These are phyloP conservation scores for Xenoacremonium recifei DNA, from an alignment of 2,329 filamentous ascomycete species.

Conservation along the genomic window DNA sequence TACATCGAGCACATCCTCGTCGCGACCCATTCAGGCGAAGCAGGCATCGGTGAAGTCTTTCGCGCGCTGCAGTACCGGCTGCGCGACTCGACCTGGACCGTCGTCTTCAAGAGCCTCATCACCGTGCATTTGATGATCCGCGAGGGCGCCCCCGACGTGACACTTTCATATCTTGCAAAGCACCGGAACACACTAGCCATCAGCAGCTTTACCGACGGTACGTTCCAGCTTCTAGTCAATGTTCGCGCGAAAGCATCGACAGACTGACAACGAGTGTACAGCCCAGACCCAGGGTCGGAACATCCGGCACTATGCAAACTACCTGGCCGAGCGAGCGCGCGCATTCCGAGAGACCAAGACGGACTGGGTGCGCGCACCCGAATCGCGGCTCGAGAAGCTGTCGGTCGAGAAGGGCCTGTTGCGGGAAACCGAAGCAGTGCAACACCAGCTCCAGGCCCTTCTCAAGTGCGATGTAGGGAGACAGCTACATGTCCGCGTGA, in stretches of 20 bases:
- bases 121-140: constrained; percentile 97
- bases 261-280: constrained; percentile 33
- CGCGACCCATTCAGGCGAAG: constrained; percentile 91
- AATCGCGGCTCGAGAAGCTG: constrained; percentile 79
- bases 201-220: constrained; percentile 89
- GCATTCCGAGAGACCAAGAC: constrained; percentile 81
- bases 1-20: constrained; percentile 98
- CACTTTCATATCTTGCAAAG: constrained; percentile 78
- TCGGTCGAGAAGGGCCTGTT: constrained; percentile 89
- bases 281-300: constrained; percentile 94
- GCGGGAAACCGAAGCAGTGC: constrained; percentile 86
- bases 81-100: constrained; percentile 98
- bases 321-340: constrained; percentile 77
- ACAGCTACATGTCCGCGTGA: neutral
- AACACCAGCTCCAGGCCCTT: constrained; percentile 81
- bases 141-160: constrained; percentile 87
- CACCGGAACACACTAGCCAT: constrained; percentile 83
- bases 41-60: constrained; percentile 93
- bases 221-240: constrained; percentile 30
- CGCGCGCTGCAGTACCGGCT: constrained; percentile 84
- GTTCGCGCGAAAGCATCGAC: neutral
- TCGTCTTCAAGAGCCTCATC: constrained; percentile 96
- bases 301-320: constrained; percentile 87
- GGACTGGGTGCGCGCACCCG: constrained; percentile 84
- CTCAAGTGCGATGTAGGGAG: constrained; percentile 81